Base-by-base conservation (phyloP, 2,329 filamentous ascomycete species). In the Immersiporthe knoxdaviesiana region DNA sequence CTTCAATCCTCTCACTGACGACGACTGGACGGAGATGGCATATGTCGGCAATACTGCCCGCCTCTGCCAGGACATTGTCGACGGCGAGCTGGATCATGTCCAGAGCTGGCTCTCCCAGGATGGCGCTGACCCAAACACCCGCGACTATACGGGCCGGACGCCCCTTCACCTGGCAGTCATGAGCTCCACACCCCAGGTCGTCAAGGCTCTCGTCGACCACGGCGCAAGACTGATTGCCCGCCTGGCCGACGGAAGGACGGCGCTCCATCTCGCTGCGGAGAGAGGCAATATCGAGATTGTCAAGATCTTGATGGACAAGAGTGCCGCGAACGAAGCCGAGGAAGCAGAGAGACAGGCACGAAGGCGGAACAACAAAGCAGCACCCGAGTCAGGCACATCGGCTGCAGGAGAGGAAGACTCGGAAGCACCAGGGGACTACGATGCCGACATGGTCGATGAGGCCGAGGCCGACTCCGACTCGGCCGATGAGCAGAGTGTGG, bases 1-100 rank as follows among this genome's bases (percentile, higher is more conserved):
- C 12, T 97, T 97, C 81, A 91, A 96, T 74, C 93, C 93, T 0
- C 84, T 95, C 50, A 94, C 91, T 0, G 89, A 93, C 56, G 85
- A 92, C 64, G 92, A 96, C 75, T 97, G 93, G 92, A 96, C 93
- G 0, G 92, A 94, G 72, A 96, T 97, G 92, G 92, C 93, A 0
- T 97, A 97, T 73, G 85, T 97, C 47, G 92, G 92, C 14, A 92
- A 94, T 73, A 94, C 92, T 1, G 89, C 88, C 50, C 84, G 87
- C 21, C 84, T 97, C 1, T 97, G 92, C 75, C 91, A 94, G 75
- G 93, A 92, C 0, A 97, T 97, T 68, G 88, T 94, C 4, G 89
- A 94, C 73, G 83, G 86, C 1, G 90, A 97, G 77, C 73, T 91
- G 3, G 89, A 92, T 50, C 85, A 88, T 71, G 91, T 97, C 3